Percentiles rank a stretch among this genome's conserved stretches.
phyloP scores from a whole-genome alignment of 495 filamentous ascomycete genomes.

The Aspergillus incahuasiensis region DNA sequence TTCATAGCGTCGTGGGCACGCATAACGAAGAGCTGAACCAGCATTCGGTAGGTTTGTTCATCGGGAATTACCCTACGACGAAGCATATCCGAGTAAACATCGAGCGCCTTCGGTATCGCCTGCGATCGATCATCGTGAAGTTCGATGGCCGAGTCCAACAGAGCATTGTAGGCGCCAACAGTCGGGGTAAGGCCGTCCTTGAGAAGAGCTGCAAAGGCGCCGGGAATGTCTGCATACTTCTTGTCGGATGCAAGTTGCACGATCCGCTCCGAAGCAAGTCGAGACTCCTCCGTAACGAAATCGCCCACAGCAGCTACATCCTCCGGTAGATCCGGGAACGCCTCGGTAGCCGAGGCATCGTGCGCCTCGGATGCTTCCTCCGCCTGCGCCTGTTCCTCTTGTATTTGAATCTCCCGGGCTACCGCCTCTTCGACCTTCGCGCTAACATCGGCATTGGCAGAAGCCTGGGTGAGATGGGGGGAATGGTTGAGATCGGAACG shows the following conservation, averaged over 20 bases:
- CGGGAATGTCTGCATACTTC: constrained; percentile 79
- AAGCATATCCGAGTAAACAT: constrained; percentile 96
- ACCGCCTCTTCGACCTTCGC: constrained; percentile 62
- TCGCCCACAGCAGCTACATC: constrained; percentile 31
- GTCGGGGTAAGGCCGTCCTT: constrained; percentile 71
- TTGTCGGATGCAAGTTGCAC: constrained; percentile 60
- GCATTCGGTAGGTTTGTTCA: constrained; percentile 75
- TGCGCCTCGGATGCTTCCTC: constrained; percentile 37
- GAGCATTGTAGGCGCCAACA: constrained; percentile 80
- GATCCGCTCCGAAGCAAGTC: constrained; percentile 69
- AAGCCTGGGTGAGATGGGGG: constrained; percentile 55
- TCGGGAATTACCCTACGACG: constrained; percentile 76
- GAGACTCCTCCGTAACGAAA: constrained; percentile 47
- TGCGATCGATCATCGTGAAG: constrained; percentile 65
- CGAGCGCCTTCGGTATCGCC: constrained; percentile 81
- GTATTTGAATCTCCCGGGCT: constrained; percentile 55
- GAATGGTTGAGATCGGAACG: constrained; percentile 17
- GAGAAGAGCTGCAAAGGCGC: constrained; percentile 82
- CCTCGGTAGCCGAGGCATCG: constrained; percentile 27
- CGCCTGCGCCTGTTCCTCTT: constrained; percentile 42
- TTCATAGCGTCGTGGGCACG: constrained; percentile 69
- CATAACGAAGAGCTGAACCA: constrained; percentile 75
- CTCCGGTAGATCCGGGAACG: constrained; percentile 26
- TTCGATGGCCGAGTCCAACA: constrained; percentile 76
- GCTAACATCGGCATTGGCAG: constrained; percentile 49